Evolutionary conservation across 495 filamentous ascomycete species (phyloP), one percentile per base, ranked within the genome.

Genomic region (Penicillium cataractarum): DNA sequence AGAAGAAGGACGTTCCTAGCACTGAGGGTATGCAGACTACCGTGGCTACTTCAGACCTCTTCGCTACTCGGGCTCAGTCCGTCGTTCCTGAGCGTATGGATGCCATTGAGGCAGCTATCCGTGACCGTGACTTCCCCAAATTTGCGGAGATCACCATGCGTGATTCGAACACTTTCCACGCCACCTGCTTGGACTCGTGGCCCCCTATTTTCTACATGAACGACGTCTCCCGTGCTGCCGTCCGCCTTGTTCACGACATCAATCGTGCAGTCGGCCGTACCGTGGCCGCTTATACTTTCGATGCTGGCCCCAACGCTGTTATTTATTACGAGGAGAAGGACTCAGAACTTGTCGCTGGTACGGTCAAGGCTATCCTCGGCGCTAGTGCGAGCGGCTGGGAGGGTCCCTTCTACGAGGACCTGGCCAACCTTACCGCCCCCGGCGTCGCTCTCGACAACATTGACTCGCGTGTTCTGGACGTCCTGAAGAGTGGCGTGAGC

Each of bases 171-270:
- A 88, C 85, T 57, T 99, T 99, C 87, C 95, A 99, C 73, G 92
- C 95, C 17, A 91, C 89, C 32, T 97, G 95, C 72, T 80, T 94
- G 61, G 95, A 99, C 78, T 97, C 96, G 0, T 90, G 90, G 74
- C 95, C 95, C 53, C 95, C 95, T 15, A 98, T 99, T 65, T 97
- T 97, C 79, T 99, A 99, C 79, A 84, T 98, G 82, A 99, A 98
- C 71, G 95, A 98, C 76, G 88, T 94, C 21, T 90, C 86, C 19
- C 80, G 90, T 17, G 92, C 93, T 8, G 92, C 93, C 12, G 90
- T 99, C 52, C 81, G 90, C 53, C 87, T 90, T 3, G 93, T 97
- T 29, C 92, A 98, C 78, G 86, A 85, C 42, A 90, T 98, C 76
- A 99, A 99, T 74, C 76, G 78, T 37, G 82, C 82, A 10, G 86